Base-by-base conservation (phyloP, 352 stramenopile species). In the Globisporangium spiculum region DNA sequence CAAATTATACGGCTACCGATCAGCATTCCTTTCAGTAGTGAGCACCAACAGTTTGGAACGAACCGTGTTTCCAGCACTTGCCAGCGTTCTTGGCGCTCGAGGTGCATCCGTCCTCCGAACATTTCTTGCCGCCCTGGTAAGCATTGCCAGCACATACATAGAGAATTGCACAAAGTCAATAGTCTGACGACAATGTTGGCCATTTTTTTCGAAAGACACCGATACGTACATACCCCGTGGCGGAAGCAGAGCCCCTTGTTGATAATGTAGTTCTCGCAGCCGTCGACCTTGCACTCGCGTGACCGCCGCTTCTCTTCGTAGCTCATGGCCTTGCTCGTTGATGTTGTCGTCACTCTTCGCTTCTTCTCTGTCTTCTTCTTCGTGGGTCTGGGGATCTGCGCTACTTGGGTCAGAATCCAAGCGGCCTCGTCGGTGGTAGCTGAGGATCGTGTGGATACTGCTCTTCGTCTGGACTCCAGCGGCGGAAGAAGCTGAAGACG, bases 261-360 rank as follows among this genome's bases (percentile, higher is more conserved):
- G 59, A 85, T 81, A 53, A 76, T 85, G 69, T 85, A 85, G 50
- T 78, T 82, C 22, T 73, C 65, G 54, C 75, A 85, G 32, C 74
- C 73, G 20, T 77, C 68, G 46, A 79, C 56, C 27, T 70, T 75
- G 52, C 77, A 85, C n/a, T 66, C 58, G 10, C 75, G 75, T 16
- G 71, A 60, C 58, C 61, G 70, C 50, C 75, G 70, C 57, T 83
- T 81, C 60, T 79, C 67, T 18, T 54, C 58, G 58, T 64, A 60
- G 54, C 26, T 60, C 54, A 60, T 22, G 27, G 30, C 20, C 20
- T 41, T 56, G 38, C 10, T 18, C 9, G 38, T 4, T 48, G 38
- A 4, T n/a, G 4, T 48, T 2, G 50, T 4, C 22, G 27, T 44
- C 18, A n/a, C 16, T 27, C 26, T 66, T n/a, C 27, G 30, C 18